A percentile compares a stretch with the other conserved stretches of the same genome.
phyloP scores from a whole-genome alignment of 306 rosid genomes.

The Boehmeria nivea region DNA sequence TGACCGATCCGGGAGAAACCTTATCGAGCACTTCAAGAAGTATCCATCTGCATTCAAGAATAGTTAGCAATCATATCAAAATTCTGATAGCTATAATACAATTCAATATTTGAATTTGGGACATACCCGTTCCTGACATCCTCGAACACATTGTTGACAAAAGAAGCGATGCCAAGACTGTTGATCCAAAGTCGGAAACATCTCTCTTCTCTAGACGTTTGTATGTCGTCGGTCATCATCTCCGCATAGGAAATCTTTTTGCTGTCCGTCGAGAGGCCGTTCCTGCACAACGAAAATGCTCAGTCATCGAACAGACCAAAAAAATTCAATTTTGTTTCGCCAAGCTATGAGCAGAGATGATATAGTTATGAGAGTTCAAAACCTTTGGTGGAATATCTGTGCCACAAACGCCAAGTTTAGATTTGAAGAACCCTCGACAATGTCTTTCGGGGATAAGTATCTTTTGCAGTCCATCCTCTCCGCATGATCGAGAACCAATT shows the following conservation, averaged over 20 bases:
- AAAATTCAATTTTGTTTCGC: neutral
- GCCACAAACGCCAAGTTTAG: slow-evolving; percentile 93
- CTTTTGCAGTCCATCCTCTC: slow-evolving; percentile 94
- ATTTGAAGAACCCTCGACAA: slow-evolving; percentile 78
- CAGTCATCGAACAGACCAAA: slow-evolving; percentile 20
- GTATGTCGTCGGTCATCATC: slow-evolving; percentile 92
- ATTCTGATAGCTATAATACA: no score
- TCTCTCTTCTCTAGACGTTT: slow-evolving; percentile 92
- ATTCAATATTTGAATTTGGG: neutral
- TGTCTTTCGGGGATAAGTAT: slow-evolving; percentile 71
- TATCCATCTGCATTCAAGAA: slow-evolving; percentile 52
- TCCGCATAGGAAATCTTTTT: slow-evolving; percentile 76
- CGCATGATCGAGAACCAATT: slow-evolving; percentile 86
- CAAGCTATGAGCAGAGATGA: no score
- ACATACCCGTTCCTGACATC: slow-evolving; percentile 89
- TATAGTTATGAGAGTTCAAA: slow-evolving; percentile 6
- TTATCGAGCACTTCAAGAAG: slow-evolving; percentile 89
- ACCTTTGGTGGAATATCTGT: slow-evolving; percentile 92
- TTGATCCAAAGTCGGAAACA: slow-evolving; percentile 94
- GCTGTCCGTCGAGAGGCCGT: slow-evolving; percentile 79
- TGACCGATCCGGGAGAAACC: slow-evolving; percentile 77
- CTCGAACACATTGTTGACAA: slow-evolving; percentile 77
- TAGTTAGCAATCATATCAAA: neutral
- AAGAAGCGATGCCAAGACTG: slow-evolving; percentile 74
- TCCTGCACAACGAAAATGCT: slow-evolving; percentile 43